Evolutionary conservation across 2,329 filamentous ascomycete species (phyloP).

Genomic region (Cladophialophora chaetospira): DNA sequence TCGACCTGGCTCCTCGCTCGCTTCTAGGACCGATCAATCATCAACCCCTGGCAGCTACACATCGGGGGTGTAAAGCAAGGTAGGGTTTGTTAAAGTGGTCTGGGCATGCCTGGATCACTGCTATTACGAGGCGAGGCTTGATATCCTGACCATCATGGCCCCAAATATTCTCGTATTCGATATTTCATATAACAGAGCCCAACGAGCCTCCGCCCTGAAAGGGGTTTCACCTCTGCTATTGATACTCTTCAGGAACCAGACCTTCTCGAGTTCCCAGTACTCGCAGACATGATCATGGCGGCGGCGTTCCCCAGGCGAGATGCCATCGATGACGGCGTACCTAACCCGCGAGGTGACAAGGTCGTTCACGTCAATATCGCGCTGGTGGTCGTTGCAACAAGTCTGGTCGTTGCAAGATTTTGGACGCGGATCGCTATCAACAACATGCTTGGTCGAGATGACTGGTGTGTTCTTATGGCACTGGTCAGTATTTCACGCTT

Average conservation of each 20-base stretch:
- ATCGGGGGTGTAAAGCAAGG: background rate
- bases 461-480: conserved; percentile 7
- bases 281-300: background rate
- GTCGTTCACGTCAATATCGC: conserved; percentile 8
- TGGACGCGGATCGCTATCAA: conserved; percentile 11
- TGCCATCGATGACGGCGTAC: conserved; percentile 1
- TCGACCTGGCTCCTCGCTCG: background rate
- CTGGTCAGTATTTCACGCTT: background rate
- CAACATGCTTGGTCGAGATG: conserved; percentile 8
- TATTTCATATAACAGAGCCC: background rate
- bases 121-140: conserved; percentile 1
- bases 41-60: background rate
- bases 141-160: conserved; percentile 2
- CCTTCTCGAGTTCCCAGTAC: background rate
- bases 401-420: conserved; percentile 4
- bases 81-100: conserved; percentile 2
- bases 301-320: background rate
- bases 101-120: background rate
- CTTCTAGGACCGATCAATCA: background rate
- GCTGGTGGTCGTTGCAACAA: conserved; percentile 4
- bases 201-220: background rate
- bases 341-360: conserved; percentile 9
- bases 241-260: background rate
- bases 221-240: background rate
- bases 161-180: conserved; percentile 6